Evolutionary conservation across 495 filamentous ascomycete genomes (phyloP), one percentile per base, ranked within the genome.

Genomic region (Aspergillus sparsus): DNA sequence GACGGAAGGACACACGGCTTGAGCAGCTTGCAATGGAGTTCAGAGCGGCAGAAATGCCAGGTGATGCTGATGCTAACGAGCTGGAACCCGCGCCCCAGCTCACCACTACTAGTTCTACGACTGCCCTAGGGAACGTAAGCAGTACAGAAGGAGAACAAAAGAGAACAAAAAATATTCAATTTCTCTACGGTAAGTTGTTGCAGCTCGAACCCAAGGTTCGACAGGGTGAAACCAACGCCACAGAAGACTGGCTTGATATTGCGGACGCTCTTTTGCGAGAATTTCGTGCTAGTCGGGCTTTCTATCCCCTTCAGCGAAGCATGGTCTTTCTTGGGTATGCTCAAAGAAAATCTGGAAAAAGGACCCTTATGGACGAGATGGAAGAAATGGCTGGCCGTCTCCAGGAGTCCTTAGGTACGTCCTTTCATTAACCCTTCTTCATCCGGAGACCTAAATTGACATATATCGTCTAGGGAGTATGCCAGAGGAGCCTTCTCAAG

Each of bases 251-350:
- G 87, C 85, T 95, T 70, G 80, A 86, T 61, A 87, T 87, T 35
- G 90, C 91, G 0, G 83, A 85, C 66, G 81, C 84, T 53, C 78
- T 97, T 16, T 79, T 92, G 15, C 83, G 92, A 62, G 90, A 92
- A 56, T 98, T 97, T 70, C 81, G 87, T 39, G 82, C 84, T 10
- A 89, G 87, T 57, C 87, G 86, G 59, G 77, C 83, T 6, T 92
- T 97, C 68, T 97, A 92, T 73, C 84, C 88, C 0, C 81, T 84
- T 70, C 85, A 89, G 34, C 88, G 87, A 60, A 86, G 86, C 61
- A 79, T 87, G 53, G 77, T 80, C 49, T 92, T 92, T 60, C 71
- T 87, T 58, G 87, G 89, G 27, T 88, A 88, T 67, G 58, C 79
- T 67, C 66, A 82, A 71, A 68, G 75, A 62, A 71, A 74, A 35